Conservation (phyloP, 192 early-diverging fungal genomes). For the Glomus cerebriforme region DNA sequence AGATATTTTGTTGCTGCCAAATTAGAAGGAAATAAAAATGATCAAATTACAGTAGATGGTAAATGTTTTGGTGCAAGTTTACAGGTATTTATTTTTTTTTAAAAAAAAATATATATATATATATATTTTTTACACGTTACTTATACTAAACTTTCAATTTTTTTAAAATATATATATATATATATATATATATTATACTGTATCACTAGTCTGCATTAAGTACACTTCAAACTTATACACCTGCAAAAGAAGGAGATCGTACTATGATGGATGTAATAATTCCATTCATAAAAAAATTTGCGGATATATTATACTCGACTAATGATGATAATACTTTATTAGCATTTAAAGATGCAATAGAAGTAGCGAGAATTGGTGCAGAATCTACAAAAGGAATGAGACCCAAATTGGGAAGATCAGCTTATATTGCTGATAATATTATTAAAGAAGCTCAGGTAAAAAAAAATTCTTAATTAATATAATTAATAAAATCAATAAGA, state of each 20-base stretch:
- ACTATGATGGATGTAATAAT: slow-evolving; percentile 72
- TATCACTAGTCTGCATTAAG: slow-evolving; percentile 54
- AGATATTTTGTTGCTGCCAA: not conserved
- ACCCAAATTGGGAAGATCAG: slow-evolving; percentile 66
- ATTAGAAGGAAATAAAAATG: not conserved
- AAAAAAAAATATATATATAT: not conserved
- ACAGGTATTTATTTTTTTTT: slow-evolving; percentile 48
- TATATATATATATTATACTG: not conserved
- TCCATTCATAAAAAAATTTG: slow-evolving; percentile 61
- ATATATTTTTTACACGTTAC: not conserved
- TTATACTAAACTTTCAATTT: not conserved
- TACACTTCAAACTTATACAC: slow-evolving; percentile 65
- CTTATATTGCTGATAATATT: slow-evolving; percentile 58
- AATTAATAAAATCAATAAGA: not conserved
- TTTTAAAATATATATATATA: not conserved
- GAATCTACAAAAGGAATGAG: slow-evolving; percentile 55
- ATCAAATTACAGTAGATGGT: not conserved
- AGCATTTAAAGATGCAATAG: slow-evolving; percentile 49
- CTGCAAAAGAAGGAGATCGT: slow-evolving; percentile 70
- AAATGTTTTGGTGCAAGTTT: slow-evolving; percentile 16
- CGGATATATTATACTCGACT: slow-evolving; percentile 40
- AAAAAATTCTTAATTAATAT: too few relatives aligned
- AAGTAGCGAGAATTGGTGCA: slow-evolving; percentile 56
- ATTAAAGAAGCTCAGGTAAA: slow-evolving; percentile 30
- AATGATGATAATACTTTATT: slow-evolving; percentile 34